Base-by-base conservation (phyloP, 2,329 filamentous ascomycete species). In the Pseudocercospora musae region DNA sequence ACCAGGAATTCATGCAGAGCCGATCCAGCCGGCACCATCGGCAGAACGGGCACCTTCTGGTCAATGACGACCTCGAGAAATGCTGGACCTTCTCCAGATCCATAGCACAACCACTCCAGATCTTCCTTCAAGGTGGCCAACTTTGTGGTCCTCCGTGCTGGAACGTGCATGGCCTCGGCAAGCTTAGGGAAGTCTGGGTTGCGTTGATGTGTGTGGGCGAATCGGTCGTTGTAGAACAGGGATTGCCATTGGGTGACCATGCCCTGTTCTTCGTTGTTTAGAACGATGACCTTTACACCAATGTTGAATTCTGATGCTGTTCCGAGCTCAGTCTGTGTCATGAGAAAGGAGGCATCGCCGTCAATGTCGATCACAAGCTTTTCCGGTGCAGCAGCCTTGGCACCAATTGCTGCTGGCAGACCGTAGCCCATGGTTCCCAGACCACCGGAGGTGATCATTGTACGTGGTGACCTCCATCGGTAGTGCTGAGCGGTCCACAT, bases 191-290 rank as follows among this genome's bases (percentile, higher is more conserved):
- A 98, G 76, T 97, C 88, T n/a, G 94, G 92, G 78, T 98, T 98
- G 75, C 86, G 84, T 80, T 96, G 93, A 77, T 98, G 94, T 0
- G 94, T 97, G 77, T 96, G 93, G 37, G 92, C 85, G 77, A 88
- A 98, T 70, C 94, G 88, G 75, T 97, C 92, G 77, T 96, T 90
- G 81, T 96, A 98, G 81, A 98, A 98, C 68, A 98, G 87, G 72
- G 92, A 93, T 79, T 98, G 94, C 94, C 94, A 98, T 80, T 97
- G 94, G 1, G 93, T 97, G 48, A 98, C 93, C 94, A 98, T 98
- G 58, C 94, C 94, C 80, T 97, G 94, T 79, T 98, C 92, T 78
- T 96, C 92, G 78, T 96, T 99, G 83, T 98, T 98, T 60, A 99
- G 79, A 25, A 98, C 84, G 70, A 98, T 92, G 64, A 98, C 85